Conservation (phyloP, 1,139 yeast species). For the Hanseniaspora uvarum region DNA sequence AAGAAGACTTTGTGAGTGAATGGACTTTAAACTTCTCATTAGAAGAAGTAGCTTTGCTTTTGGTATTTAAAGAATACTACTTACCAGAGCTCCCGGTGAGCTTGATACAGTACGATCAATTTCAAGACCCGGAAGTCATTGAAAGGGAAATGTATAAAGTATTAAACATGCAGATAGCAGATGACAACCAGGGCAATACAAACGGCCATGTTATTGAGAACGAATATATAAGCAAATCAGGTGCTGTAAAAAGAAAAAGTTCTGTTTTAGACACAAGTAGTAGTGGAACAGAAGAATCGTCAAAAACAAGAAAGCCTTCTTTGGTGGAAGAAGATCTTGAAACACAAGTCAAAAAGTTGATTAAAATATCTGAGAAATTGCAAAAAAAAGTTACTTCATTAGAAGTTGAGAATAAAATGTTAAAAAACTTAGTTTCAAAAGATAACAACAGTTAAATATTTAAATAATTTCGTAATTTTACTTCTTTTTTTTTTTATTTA, state of each 20-base stretch:
- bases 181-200: background rate
- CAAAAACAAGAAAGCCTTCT: conserved; percentile 67
- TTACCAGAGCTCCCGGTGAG: conserved; percentile 14
- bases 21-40: conserved; percentile 5
- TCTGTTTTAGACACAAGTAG: background rate
- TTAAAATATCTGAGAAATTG: conserved; percentile 48
- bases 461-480: no score
- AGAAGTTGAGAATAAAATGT: conserved; percentile 75
- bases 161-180: background rate
- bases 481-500: background rate
- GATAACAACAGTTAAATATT: conserved; percentile 31
- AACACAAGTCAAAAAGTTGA: conserved; percentile 49
- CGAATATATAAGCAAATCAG: background rate
- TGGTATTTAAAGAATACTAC: conserved; percentile 13
- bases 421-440: conserved; percentile 66
- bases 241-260: background rate
- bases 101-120: conserved; percentile 12
- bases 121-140: conserved; percentile 3
- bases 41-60: conserved; percentile 6
- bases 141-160: conserved; percentile 9
- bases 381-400: conserved; percentile 56
- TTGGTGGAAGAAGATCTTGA: conserved; percentile 76
- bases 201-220: background rate
- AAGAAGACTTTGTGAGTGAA: conserved; percentile 32
- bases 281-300: conserved; percentile 28